Base-by-base conservation (phyloP, 306 rosid genomes). In the Ochetophila trinervis region DNA sequence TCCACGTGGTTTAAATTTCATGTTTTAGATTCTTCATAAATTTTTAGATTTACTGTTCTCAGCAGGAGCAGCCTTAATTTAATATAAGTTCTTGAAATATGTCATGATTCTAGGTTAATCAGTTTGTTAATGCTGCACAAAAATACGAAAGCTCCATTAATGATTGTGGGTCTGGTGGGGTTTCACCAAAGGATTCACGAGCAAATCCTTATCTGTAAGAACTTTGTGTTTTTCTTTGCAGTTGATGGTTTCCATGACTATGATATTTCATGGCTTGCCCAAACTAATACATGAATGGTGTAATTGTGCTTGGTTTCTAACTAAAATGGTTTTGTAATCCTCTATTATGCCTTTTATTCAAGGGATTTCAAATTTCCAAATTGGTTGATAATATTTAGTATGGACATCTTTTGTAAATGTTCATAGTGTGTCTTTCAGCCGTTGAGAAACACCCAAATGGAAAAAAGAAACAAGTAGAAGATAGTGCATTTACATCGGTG, bases 81-180 rank as follows among this genome's bases (percentile, higher is more conserved):
- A 65, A 36, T 56, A 54, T 67, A 30, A 60, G 11, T 53, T 45
- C 47, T 66, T 64, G 5, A 35, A 47, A 32, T 20, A 37, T 57
- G 37, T 65, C 12, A 6, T 44, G 57, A 19, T 57, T 45, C 70
- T 37, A 71, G 84, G 70, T 66, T 18, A 44, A 65, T 63, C 76
- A 78, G 74, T 36, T 78, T 73, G 67, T 65, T 57, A 69, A 61
- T 63, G 78, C 78, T 42, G 73, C 65, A 45, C 70, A 65, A 45
- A 50, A 67, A 9, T 74, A 61, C 65, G 67, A 67, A 63, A 58
- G 20, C 54, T 47, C 51, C 23, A 17, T 55, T 55, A 36, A 66
- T 66, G 54, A 57, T 15, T 23, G 68, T 22, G 60, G 49, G 32
- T 60, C 64, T 52, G 32, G 30, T 65, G 76, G 58, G 17, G 55